A percentile compares a stretch with the other conserved stretches of the same genome.
Evolutionary conservation across 106 monocot genomes (phyloP).

Genomic region (Dendrobium officinale): DNA sequence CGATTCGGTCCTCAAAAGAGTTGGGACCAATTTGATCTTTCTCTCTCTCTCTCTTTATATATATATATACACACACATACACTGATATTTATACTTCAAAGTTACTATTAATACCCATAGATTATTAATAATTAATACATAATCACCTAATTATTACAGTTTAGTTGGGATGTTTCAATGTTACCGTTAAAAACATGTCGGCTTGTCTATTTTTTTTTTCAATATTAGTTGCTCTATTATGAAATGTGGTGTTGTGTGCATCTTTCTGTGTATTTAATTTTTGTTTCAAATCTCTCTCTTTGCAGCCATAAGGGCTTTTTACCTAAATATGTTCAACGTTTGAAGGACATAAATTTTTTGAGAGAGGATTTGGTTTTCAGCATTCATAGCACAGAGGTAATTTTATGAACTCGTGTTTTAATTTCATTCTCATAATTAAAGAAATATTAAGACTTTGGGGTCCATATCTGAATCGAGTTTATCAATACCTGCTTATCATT

Average conservation of each 20-base stretch:
- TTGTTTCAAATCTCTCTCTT: background rate
- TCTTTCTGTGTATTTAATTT: background rate
- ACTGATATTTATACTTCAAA: background rate
- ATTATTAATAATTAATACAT: background rate
- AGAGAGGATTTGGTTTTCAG: constrained; percentile 88
- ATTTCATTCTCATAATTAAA: background rate
- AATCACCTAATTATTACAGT: background rate
- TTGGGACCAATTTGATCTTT: no score
- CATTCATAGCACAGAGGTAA: constrained; percentile 79
- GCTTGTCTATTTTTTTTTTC: background rate
- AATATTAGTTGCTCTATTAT: background rate
- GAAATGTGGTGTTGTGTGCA: background rate
- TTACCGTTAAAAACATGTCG: background rate
- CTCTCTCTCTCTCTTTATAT: no score
- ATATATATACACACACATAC: background rate
- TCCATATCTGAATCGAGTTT: background rate
- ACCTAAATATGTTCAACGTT: constrained; percentile 60
- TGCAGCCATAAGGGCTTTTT: constrained; percentile 88
- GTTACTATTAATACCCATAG: background rate
- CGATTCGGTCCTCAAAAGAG: no score
- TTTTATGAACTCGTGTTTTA: background rate
- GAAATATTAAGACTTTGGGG: background rate
- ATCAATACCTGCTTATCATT: background rate
- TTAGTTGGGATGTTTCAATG: background rate
- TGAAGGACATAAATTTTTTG: constrained; percentile 87